Percentiles rank a stretch among this genome's conserved stretches.
Conservation (phyloP, 495 filamentous ascomycete species). For the Penicillium samsonianum region DNA sequence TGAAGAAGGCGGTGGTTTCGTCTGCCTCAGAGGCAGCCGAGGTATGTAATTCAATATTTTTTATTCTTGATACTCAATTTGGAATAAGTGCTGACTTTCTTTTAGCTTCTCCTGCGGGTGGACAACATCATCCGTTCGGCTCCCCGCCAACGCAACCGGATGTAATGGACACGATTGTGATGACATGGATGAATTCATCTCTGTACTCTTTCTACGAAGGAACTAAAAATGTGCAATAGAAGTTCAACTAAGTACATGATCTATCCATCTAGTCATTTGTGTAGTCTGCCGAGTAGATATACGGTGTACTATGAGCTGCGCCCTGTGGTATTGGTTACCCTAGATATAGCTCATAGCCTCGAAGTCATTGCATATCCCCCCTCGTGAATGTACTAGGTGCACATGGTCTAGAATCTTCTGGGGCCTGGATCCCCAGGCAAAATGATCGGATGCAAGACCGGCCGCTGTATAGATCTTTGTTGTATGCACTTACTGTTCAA, state of each 20-base stretch:
- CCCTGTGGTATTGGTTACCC: background rate
- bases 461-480: too few species aligned
- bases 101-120: slow-evolving; percentile 73
- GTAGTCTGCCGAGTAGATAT: background rate
- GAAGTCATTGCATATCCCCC: background rate
- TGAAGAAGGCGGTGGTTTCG: slow-evolving; percentile 94
- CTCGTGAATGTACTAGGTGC: background rate
- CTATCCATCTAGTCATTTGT: slow-evolving; percentile 1
- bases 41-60: slow-evolving; percentile 48
- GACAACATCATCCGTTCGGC: slow-evolving; percentile 86
- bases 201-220: slow-evolving; percentile 18
- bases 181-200: slow-evolving; percentile 22
- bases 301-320: background rate
- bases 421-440: background rate
- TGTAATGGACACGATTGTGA: slow-evolving; percentile 47
- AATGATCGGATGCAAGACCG: background rate
- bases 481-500: too few species aligned
- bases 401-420: background rate
- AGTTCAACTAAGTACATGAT: slow-evolving; percentile 17
- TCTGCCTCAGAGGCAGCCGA: slow-evolving; percentile 96
- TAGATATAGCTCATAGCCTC: background rate
- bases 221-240: slow-evolving; percentile 20
- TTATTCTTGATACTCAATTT: background rate
- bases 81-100: slow-evolving; percentile 1
- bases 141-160: slow-evolving; percentile 71